Base-by-base conservation (phyloP, 2,329 filamentous ascomycete genomes). In the Sclerotinia sclerotiorum region DNA sequence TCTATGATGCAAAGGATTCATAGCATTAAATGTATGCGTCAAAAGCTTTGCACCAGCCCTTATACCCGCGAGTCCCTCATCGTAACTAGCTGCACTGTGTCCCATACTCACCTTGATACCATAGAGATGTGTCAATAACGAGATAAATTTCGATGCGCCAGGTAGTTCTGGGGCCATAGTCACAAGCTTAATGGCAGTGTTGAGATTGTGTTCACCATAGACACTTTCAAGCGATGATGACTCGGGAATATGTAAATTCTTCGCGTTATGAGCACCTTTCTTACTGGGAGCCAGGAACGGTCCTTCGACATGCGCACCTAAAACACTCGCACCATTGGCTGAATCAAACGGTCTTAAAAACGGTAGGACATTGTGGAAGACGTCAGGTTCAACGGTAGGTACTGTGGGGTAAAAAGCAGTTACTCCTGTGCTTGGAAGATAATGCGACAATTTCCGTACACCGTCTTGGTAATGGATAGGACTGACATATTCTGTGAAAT, bases 301-400 rank as follows among this genome's bases (percentile, higher is more conserved):
- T 2, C 84, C 85, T 80, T 87, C 84, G 24, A 80, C 79, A 72
- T 87, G 85, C n/a, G 84, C 84, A 42, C 85, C 85, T 1, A 86
- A 80, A 7, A 86, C 78, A 24, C 81, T 80, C n/a, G 84, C 84
- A 5, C 80, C 80, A 19, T 75, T 71, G 13, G 78, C 69, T 21
- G 82, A 80, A 15, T 78, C 73, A 29, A 80, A 78, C 19, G 84
- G 83, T 29, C 72, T 74, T 4, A 85, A 77, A 29, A 77, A 80
- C 0, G 84, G 83, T 5, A 86, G 79, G 51, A 84, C 75, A 3
- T 64, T 60, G 24, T 75, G 71, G 69, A 84, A 85, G 39, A 83
- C 79, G 7, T 82, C 78, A 7, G 74, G 72, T 19, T 79, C 78
- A 15, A 85, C 81, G 0, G 83, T 85, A 1, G 84, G 83, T 63